These are phyloP conservation scores for Carex parvula DNA, from an alignment of 176 grass and related monocot genomes.

Conservation along the genomic window DNA sequence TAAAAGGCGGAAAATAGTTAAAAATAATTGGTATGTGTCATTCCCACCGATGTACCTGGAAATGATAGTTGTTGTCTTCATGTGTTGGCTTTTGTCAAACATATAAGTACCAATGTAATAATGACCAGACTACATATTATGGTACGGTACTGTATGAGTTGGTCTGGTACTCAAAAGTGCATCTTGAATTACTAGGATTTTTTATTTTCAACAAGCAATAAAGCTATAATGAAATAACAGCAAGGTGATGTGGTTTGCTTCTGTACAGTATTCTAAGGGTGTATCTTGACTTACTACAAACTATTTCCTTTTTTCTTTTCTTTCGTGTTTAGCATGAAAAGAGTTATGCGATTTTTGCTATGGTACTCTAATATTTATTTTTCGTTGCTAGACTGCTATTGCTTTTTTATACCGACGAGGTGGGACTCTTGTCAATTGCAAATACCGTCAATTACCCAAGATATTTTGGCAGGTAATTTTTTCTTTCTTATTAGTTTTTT, in stretches of 20 bases:
- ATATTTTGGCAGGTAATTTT: conserved; percentile 72
- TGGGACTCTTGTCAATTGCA: conserved; percentile 67
- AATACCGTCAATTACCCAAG: conserved; percentile 71
- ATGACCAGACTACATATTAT: neutral
- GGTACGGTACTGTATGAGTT: neutral
- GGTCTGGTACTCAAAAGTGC: neutral
- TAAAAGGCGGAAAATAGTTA: neutral
- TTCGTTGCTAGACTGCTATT: conserved; percentile 59
- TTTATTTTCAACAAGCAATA: neutral
- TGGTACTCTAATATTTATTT: neutral
- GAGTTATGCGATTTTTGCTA: conserved; percentile 27
- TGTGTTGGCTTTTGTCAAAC: neutral
- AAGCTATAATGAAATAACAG: neutral
- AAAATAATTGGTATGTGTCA: neutral
- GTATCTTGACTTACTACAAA: neutral
- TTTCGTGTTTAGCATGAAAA: neutral
- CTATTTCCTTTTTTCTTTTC: neutral
- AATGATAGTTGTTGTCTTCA: neutral
- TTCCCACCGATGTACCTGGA: neutral
- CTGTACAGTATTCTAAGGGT: neutral
- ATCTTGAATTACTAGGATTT: neutral
- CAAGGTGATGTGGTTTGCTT: neutral
- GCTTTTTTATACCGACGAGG: conserved; percentile 75
- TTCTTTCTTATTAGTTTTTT: neutral
- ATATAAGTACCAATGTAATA: neutral